These are phyloP conservation scores for Pythium insidiosum DNA, from an alignment of 352 stramenopile genomes.

Conservation along the genomic window DNA sequence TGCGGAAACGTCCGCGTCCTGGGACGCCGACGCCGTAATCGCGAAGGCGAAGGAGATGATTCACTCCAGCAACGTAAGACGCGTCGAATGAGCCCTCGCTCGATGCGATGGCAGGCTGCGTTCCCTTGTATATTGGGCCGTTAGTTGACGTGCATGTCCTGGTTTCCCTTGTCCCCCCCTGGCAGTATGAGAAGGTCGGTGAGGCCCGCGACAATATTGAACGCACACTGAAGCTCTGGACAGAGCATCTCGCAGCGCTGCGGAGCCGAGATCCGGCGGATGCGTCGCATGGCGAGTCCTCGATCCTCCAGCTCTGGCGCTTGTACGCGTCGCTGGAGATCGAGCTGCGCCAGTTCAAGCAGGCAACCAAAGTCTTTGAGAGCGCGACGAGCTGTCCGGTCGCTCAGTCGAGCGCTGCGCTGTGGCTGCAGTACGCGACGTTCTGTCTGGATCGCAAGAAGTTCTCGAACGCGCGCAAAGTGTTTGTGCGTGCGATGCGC, in stretches of 20 bases:
- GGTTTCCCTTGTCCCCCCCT: no score
- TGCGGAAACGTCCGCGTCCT: constrained; percentile 24
- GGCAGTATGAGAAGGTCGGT: constrained; percentile 63
- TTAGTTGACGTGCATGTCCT: no score
- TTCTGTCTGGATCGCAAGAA: constrained; percentile 74
- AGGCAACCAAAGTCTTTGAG: constrained; percentile 77
- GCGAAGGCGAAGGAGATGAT: constrained; percentile 60
- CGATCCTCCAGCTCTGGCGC: constrained; percentile 36
- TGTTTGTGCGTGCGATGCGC: constrained; percentile 53
- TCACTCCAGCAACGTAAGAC: constrained; percentile 70
- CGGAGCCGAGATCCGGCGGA: constrained; percentile 4
- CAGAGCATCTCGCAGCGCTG: constrained; percentile 16
- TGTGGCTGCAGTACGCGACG: constrained; percentile 63
- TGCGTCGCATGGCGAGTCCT: constrained; percentile 10
- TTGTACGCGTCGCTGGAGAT: constrained; percentile 73
- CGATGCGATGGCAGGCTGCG: no score
- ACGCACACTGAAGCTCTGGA: no score
- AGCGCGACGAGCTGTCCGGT: constrained; percentile 41
- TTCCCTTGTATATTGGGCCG: no score
- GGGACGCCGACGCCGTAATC: constrained; percentile 43
- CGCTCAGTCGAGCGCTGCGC: constrained; percentile 17
- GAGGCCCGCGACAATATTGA: constrained; percentile 50
- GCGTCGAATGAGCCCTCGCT: no score
- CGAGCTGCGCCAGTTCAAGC: constrained; percentile 76
- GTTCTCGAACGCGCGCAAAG: constrained; percentile 65